Evolutionary conservation across 2,329 filamentous ascomycete genomes (phyloP).

Genomic region (Emmonsiellopsis sp.): DNA sequence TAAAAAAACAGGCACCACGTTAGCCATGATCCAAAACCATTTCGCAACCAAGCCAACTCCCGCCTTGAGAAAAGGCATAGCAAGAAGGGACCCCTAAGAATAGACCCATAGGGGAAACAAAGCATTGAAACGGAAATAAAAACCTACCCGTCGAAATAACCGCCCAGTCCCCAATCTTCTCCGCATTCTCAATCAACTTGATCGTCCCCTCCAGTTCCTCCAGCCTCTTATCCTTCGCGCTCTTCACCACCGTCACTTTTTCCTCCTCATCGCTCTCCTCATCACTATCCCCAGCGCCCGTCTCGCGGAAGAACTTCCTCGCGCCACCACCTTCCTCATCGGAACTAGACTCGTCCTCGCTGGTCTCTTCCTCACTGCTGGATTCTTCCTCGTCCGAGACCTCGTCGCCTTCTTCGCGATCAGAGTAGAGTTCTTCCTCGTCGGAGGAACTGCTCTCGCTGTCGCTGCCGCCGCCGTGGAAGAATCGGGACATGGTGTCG

Average conservation of each 20-base stretch:
- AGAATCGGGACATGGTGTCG: constrained; percentile 85
- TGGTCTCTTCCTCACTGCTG: constrained; percentile 47
- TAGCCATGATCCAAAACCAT: constrained; percentile 7
- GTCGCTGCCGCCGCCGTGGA: constrained; percentile 91
- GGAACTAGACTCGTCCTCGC: constrained; percentile 43
- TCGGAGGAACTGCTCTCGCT: constrained; percentile 87
- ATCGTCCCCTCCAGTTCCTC: constrained; percentile 89
- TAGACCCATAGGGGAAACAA: background rate
- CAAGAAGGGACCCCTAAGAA: background rate
- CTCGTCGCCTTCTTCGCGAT: constrained; percentile 51
- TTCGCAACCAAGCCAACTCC: background rate
- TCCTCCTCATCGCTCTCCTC: constrained; percentile 82
- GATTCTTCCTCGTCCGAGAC: constrained; percentile 43
- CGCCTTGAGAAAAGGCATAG: background rate
- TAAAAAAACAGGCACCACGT: constrained; percentile 7
- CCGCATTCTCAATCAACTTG: constrained; percentile 85
- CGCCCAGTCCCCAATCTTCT: constrained; percentile 97
- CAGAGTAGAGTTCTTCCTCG: constrained; percentile 88
- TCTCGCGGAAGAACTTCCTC: constrained; percentile 65
- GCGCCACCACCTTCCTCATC: constrained; percentile 56
- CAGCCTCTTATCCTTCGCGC: constrained; percentile 92
- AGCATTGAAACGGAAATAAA: background rate
- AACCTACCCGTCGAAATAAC: constrained; percentile 75
- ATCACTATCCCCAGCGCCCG: constrained; percentile 51
- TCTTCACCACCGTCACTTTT: constrained; percentile 78